Evolutionary conservation across 2,329 filamentous ascomycete species (phyloP), one percentile per base, ranked within the genome.

Genomic region (Fusarium miscanthi): DNA sequence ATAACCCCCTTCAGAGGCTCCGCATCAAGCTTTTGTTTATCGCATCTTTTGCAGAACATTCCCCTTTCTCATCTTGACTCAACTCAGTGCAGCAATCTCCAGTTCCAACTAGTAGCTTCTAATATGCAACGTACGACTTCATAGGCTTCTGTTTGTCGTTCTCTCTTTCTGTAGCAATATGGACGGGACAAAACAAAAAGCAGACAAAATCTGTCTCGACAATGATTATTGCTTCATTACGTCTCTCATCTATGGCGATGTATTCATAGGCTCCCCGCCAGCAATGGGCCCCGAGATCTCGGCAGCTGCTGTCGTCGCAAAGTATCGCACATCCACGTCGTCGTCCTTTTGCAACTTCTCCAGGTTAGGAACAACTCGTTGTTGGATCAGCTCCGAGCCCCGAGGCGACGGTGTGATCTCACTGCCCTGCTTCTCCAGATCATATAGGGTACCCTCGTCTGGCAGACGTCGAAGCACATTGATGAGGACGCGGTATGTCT

Each of bases 321-420:
- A 99, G 87, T 95, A 99, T 82, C 96, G 91, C 79, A 99, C 96
- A 84, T 99, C 96, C 76, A 98, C 95, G 84, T 99, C 96, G 75
- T 97, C 94, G 81, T 99, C 96, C 85, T 95, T 93, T 86, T 98
- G 95, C 79, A 99, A 87, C 87, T 98, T 98, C 86, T 95, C 93
- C 77, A 99, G 85, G 81, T 94, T 95, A 31, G 95, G 95, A 79
- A 97, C 84, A 80, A 98, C 92, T 79, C 93, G 92, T 83, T 94
- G 90, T 82, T 94, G 91, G 79, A 97, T 96, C 74, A 97, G 87
- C 78, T 95, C 91, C 77, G 91, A 89, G 59, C 92, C 93, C 78
- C 89, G 89, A 46, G 91, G 88, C 64, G 93, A 94, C 25, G 94
- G 89, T 77, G 84, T 83, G 69, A 85, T 85, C 78, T 88, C 84